Conservation (phyloP, 306 rosid species). For the Heteromeles arbutifolia region DNA sequence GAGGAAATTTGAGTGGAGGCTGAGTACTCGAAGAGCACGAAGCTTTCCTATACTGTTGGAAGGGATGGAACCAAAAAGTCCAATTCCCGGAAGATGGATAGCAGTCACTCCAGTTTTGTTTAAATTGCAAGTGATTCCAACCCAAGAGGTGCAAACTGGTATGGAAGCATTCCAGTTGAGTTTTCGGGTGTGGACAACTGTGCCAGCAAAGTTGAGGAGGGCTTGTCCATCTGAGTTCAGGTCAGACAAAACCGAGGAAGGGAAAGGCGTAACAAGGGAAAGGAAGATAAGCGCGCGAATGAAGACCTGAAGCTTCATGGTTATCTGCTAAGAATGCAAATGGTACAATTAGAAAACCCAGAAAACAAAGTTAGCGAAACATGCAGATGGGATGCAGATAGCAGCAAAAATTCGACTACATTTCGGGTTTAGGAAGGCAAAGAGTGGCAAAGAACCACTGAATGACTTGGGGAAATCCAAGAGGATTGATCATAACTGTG, state of each 20-base stretch:
- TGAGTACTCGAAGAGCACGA: conserved; percentile 50
- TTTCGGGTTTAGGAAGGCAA: not conserved
- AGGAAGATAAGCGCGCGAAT: conserved; percentile 29
- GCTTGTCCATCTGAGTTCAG: conserved; percentile 60
- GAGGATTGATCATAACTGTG: not conserved
- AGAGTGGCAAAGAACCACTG: not conserved
- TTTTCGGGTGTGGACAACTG: conserved; percentile 43
- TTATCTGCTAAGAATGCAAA: conserved; percentile 19
- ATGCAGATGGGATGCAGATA: not conserved
- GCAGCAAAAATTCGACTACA: not conserved
- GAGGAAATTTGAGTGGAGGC: conserved; percentile 71
- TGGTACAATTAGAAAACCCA: conserved; percentile 22
- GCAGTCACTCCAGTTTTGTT: conserved; percentile 44
- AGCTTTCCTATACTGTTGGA: conserved; percentile 51
- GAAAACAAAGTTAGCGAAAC: conserved; percentile 17
- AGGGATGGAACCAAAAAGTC: conserved; percentile 53
- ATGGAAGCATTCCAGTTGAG: conserved; percentile 61
- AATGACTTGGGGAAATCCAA: not conserved
- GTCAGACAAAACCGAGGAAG: conserved; percentile 31
- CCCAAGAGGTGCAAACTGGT: conserved; percentile 61
- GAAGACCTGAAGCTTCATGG: conserved; percentile 43
- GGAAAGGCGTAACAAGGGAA: conserved; percentile 12
- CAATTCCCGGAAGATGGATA: conserved; percentile 68
- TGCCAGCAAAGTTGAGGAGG: conserved; percentile 52
- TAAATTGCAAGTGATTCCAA: conserved; percentile 55